Conservation (phyloP, 257 asterid genomes). For the Solanum habrochaites region DNA sequence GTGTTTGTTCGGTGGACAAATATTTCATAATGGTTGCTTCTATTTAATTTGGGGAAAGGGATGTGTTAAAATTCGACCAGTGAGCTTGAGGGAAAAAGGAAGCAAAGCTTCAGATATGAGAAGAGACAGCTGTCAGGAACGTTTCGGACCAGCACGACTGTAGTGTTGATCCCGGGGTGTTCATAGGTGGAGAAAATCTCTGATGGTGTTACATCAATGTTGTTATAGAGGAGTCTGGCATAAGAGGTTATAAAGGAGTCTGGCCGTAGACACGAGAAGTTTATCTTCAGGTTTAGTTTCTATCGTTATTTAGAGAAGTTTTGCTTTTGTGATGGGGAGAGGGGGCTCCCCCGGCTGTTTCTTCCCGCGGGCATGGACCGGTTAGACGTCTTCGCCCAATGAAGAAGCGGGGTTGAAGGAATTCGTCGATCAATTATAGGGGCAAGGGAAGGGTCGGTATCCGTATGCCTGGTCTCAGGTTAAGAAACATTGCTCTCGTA, state of each 20-base stretch:
- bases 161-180: background rate
- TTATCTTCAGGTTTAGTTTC: background rate
- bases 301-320: background rate
- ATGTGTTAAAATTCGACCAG: constrained; percentile 29
- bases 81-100: constrained; percentile 32
- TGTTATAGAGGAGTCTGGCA: background rate
- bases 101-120: constrained; percentile 36
- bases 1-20: background rate
- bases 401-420: too few relatives aligned
- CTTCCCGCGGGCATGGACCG: too few relatives aligned
- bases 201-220: background rate
- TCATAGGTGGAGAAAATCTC: background rate
- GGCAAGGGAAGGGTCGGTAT: too few relatives aligned
- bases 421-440: too few relatives aligned
- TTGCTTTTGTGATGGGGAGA: background rate
- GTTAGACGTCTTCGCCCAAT: too few relatives aligned
- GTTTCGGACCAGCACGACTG: constrained; percentile 32
- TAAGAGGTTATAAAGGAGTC: background rate
- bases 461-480: too few relatives aligned
- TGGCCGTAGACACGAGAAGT: background rate
- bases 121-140: constrained; percentile 36
- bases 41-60: too few relatives aligned
- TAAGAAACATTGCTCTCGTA: too few relatives aligned
- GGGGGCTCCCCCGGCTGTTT: background rate
- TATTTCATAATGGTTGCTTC: background rate